These are phyloP conservation scores for Kwoniella europaea DNA, from an alignment of 768 basidiomycete genomes.

Conservation along the genomic window DNA sequence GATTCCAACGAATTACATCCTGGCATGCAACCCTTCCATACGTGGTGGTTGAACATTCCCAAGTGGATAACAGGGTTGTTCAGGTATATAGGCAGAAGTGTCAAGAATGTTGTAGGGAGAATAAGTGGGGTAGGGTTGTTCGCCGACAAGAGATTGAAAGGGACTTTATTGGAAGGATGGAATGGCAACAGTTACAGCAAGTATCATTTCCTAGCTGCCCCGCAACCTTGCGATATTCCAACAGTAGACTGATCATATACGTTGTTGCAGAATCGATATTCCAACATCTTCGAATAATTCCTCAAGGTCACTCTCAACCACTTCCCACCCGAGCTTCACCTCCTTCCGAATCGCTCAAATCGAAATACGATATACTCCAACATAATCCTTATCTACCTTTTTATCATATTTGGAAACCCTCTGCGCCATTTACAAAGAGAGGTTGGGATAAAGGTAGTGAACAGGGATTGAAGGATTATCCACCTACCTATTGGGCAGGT, in stretches of 20 bases:
- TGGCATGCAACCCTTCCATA: constrained; percentile 32
- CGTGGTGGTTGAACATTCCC: constrained; percentile 47
- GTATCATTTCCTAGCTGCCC: too few species aligned
- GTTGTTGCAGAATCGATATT: constrained; percentile 75
- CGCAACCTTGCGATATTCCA: too few species aligned
- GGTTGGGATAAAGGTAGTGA: constrained; percentile 60
- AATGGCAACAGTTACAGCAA: constrained; percentile 16
- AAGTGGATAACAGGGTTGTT: constrained; percentile 22
- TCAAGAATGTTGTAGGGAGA: not conserved
- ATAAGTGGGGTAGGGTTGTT: constrained; percentile 3
- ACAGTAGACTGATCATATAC: too few species aligned
- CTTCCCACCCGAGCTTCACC: constrained; percentile 50
- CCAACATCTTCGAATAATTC: constrained; percentile 71
- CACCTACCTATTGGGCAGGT: constrained; percentile 83
- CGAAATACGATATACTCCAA: constrained; percentile 31
- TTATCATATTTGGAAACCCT: constrained; percentile 90
- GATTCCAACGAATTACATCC: constrained; percentile 12
- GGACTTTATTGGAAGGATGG: constrained; percentile 32
- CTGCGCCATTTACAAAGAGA: constrained; percentile 66
- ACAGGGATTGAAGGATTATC: constrained; percentile 72
- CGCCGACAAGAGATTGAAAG: constrained; percentile 10
- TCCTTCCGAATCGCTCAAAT: constrained; percentile 18
- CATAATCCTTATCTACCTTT: constrained; percentile 74
- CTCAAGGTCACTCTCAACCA: constrained; percentile 67
- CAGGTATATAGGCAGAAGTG: not conserved